Evolutionary conservation across 352 stramenopile species (phyloP).

Genomic region (Achlya hypogyna): DNA sequence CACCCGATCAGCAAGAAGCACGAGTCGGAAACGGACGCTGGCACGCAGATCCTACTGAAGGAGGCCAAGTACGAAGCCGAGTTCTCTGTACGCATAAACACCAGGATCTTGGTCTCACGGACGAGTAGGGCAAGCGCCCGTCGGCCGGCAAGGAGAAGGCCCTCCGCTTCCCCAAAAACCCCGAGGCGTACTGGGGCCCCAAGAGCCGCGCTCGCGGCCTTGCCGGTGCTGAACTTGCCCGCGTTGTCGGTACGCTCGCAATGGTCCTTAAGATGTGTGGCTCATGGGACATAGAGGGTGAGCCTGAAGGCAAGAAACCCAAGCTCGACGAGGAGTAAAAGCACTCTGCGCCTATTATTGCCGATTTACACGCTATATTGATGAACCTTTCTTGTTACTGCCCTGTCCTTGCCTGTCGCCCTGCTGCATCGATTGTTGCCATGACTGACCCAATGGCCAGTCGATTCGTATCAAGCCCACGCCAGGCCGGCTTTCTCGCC

Average conservation of each 20-base stretch:
- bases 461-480: no score
- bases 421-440: no score
- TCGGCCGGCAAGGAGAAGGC: constrained; percentile 79
- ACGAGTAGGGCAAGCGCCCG: constrained; percentile 16
- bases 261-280: no score
- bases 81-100: constrained; percentile 64
- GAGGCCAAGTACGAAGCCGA: constrained; percentile 80
- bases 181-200: constrained; percentile 94
- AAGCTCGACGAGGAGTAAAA: no score
- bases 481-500: no score
- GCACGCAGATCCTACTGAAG: constrained; percentile 79
- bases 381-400: no score
- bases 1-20: constrained; percentile 87
- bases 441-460: no score
- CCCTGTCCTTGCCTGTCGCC: no score
- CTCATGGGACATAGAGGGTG: no score
- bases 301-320: no score
- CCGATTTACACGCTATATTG: no score
- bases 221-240: constrained; percentile 13
- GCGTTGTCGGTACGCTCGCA: constrained; percentile 15
- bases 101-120: background rate
- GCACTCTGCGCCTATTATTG: no score
- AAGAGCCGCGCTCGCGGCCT: constrained; percentile 81
- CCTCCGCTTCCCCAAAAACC: constrained; percentile 90
- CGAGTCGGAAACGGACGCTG: constrained; percentile 48